These are phyloP conservation scores for Chrysochromulina parva DNA, from an alignment of 78 protist species.

Conservation along the genomic window DNA sequence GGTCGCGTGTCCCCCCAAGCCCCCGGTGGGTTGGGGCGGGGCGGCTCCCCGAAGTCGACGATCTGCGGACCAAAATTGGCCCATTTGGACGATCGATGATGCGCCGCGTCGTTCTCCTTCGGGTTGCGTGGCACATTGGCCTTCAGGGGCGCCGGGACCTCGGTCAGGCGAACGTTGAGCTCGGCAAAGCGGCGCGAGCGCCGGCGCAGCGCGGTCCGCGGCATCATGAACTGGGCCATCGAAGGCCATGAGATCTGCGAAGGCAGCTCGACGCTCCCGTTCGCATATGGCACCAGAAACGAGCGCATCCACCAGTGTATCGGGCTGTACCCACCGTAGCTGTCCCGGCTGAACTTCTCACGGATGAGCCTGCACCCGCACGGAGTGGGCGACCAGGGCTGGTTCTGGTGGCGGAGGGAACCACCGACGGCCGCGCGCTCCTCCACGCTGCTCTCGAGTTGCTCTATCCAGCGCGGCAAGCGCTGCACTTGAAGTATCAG, in stretches of 20 bases:
- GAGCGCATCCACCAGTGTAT: conserved; percentile 10
- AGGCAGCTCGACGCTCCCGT: not conserved
- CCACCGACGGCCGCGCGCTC: not conserved
- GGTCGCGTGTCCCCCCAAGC: not conserved
- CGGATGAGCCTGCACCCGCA: not conserved
- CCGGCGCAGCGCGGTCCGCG: not conserved
- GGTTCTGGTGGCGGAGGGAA: too few relatives aligned
- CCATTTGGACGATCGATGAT: not conserved
- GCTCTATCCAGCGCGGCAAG: not conserved
- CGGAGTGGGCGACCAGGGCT: not conserved
- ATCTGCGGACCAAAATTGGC: not conserved
- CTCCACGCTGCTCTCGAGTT: not conserved
- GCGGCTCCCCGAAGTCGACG: not conserved
- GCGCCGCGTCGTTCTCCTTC: not conserved
- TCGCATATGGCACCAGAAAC: not conserved
- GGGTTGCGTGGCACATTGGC: not conserved
- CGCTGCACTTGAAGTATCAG: not conserved
- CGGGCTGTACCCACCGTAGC: not conserved
- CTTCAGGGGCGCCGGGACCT: not conserved
- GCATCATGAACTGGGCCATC: not conserved
- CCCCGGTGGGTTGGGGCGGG: too few relatives aligned
- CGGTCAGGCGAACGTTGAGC: not conserved
- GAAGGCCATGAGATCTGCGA: not conserved
- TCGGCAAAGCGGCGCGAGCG: not conserved
- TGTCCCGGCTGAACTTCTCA: not conserved